Evolutionary conservation across 306 rosid genomes (phyloP).

Genomic region (Mucuna pruriens): DNA sequence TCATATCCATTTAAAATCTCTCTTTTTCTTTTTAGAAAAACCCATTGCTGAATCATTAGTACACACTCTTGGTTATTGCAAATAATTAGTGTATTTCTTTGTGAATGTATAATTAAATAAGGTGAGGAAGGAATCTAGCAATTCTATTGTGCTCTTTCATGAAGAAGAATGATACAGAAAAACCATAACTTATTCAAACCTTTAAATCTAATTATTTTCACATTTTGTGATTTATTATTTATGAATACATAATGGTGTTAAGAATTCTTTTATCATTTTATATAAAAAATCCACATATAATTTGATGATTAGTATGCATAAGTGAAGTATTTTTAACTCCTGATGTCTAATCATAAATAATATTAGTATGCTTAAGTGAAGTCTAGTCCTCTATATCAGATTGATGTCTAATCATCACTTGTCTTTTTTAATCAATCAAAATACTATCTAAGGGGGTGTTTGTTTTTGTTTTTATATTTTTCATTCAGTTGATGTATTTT

Average conservation of each 20-base stretch:
- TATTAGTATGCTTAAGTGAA: too few relatives aligned
- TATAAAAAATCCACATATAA: not conserved
- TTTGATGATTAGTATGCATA: not conserved
- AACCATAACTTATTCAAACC: not conserved
- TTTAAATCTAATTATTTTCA: slow-evolving; percentile 11
- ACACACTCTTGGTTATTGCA: slow-evolving; percentile 17
- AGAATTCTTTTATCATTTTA: not conserved
- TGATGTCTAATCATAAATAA: too few relatives aligned
- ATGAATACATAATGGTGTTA: not conserved
- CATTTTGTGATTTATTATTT: not conserved
- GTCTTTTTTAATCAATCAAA: slow-evolving; percentile 19
- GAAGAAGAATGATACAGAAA: slow-evolving; percentile 16
- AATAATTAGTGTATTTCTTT: not conserved
- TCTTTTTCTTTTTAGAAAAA: not conserved
- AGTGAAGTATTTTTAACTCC: not conserved
- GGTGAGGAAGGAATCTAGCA: not conserved
- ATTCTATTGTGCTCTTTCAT: not conserved
- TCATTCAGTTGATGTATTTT: not conserved
- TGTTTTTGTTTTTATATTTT: not conserved
- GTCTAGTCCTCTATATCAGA: not conserved
- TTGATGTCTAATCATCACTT: not conserved
- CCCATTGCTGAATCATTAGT: not conserved
- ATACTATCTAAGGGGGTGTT: not conserved
- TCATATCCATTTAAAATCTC: slow-evolving; percentile 13
- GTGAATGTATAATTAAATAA: slow-evolving; percentile 12